Evolutionary conservation across 768 basidiomycete genomes (phyloP), one percentile per base, ranked within the genome.

Genomic region (Hirschioporus abietinus): DNA sequence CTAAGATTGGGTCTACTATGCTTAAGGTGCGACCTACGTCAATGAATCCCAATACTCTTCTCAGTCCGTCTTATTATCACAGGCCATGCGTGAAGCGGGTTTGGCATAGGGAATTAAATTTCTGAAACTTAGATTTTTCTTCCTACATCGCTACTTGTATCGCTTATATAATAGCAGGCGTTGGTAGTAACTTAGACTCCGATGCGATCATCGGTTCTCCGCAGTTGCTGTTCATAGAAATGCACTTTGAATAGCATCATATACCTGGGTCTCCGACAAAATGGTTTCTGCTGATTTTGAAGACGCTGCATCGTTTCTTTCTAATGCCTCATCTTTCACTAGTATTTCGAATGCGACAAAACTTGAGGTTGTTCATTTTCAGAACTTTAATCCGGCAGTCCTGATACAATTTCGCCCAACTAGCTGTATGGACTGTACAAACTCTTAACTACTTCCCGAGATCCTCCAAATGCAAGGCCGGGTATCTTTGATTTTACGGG

Each of bases 1-100:
- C 97, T 0, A 90, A 96, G 81, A 96, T 99, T 76, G 97, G 97
- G 63, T 71, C 77, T 42, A 85, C 92, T 73, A 94, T 99, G 87
- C 83, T 95, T 69, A 89, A 95, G 86, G 96, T 92, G 67, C 66
- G 83, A 70, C 65, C 25, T 9, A 58, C 35, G 34, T 20, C 20
- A 17, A 59, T 15, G 36, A 64, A 62, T 66, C 67, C 64, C 70
- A 68, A 68, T 26, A 58, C 15, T 36, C 35, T 63, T 65, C 36
- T 42, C 68, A 70, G 27, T 52, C 25, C 62, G n/a, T n/a, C n/a
- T n/a, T n/a, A 60, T 68, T 64, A 71, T 63, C 67, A 20, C 65
- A 93, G 92, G 88, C 91, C 3, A 91, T 94, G 91, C 80, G 88
- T 74, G 88, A 86, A 30, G 90, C 91, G 65, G 90, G 90, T 61